Evolutionary conservation across 2,329 filamentous ascomycete genomes (phyloP), one percentile per base, ranked within the genome.

Genomic region (Periglandula ipomoeae): DNA sequence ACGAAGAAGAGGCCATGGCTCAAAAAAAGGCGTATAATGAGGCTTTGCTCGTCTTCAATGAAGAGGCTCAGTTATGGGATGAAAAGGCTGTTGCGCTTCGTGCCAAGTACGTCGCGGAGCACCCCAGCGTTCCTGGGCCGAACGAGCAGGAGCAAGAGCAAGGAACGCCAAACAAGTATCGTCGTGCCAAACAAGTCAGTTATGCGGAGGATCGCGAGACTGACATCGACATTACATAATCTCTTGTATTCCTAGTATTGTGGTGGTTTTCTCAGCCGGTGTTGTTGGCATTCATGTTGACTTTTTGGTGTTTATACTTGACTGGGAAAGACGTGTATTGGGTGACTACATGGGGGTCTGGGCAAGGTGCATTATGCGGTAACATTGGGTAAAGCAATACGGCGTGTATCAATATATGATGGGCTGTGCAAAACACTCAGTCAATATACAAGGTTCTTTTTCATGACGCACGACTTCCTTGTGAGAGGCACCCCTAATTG

Each of bases 11-110:
- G 62, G 87, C 86, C 4, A 75, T 82, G 48, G 75, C 75, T 46
- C 84, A 88, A 56, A 90, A 90, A 62, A 73, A 76, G 50, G 72
- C 68, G 2, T 86, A 89, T 55, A 71, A 71, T 24, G 71, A 73
- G 34, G 75, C 75, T 6, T 61, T 85, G 47, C 73, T 71, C 15
- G 72, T 72, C 20, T 89, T 80, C 64, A 80, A 81, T 42, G 72
- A 74, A 44, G 72, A 75, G n/a, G 73, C 79, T 8, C 77, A 74
- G 45, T 74, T 77, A 48, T 97, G 90, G 88, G 87, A 94, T 60
- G 70, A 66, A 19, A 77, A 81, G 49, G 84, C 85, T 3, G 67
- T 70, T 23, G 73, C 74, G 48, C 72, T 79, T 30, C 69, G 74
- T 51, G 65, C 63, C 17, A 64, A 68, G 49, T 85, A 79, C 52